Conservation (phyloP, 1,284 basidiomycete genomes). For the Cystobasidium slooffiae region DNA sequence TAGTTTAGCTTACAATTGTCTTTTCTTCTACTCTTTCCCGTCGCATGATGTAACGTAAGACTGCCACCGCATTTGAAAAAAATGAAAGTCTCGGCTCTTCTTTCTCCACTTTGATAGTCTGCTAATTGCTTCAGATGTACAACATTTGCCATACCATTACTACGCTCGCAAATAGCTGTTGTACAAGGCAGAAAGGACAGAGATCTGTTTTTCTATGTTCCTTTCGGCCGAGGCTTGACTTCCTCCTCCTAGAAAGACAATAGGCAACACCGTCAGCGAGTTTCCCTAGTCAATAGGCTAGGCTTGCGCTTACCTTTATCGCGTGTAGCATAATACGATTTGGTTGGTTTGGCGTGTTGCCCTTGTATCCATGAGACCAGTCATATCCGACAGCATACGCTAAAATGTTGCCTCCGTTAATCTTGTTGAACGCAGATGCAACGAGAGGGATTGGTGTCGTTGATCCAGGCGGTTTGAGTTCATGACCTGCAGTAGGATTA, state of each 20-base stretch:
- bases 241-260: slow-evolving; percentile 1
- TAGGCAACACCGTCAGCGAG: background rate
- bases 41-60: too few relatives aligned
- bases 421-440: slow-evolving; percentile 79
- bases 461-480: slow-evolving; percentile 15
- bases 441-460: slow-evolving; percentile 67
- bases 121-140: background rate
- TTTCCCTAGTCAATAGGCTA: background rate
- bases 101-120: too few relatives aligned
- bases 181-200: background rate
- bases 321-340: slow-evolving; percentile 90
- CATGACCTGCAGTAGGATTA: slow-evolving; percentile 12
- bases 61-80: too few relatives aligned
- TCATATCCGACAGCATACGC: slow-evolving; percentile 65
- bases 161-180: background rate
- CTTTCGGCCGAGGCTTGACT: slow-evolving; percentile 22
- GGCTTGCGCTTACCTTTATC: slow-evolving; percentile 65
- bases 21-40: background rate
- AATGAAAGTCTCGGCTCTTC: too few relatives aligned
- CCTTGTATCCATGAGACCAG: slow-evolving; percentile 76
- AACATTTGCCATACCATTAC: background rate
- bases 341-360: slow-evolving; percentile 75
- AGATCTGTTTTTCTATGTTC: background rate
- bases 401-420: slow-evolving; percentile 71
- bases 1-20: background rate